These are phyloP conservation scores for Sporisorium reilianum DNA, from an alignment of 1,284 basidiomycete genomes.

Conservation along the genomic window DNA sequence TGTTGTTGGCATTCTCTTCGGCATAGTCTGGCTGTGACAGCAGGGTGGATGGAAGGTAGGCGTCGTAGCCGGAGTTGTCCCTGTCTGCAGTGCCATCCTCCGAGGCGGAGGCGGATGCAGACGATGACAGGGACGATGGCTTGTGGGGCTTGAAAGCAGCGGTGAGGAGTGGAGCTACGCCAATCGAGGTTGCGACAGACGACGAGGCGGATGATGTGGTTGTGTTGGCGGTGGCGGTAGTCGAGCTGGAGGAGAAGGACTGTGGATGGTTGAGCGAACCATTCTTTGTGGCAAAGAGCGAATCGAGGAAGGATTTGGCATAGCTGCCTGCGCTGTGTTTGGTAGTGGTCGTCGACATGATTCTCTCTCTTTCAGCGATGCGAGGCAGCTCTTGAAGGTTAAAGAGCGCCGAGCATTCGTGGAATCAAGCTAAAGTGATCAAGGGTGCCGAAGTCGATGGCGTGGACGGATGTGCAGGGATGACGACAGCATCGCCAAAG, in stretches of 20 bases:
- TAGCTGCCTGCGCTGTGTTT: constrained; percentile 23
- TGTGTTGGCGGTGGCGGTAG: constrained; percentile 19
- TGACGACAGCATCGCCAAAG: constrained; percentile 42
- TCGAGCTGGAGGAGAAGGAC: constrained; percentile 26
- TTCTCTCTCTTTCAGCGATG: not conserved
- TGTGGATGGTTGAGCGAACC: constrained; percentile 10
- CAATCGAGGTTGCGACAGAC: constrained; percentile 16
- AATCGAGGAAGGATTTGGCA: constrained; percentile 47
- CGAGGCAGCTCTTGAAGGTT: not conserved
- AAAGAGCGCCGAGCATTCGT: constrained; percentile 15
- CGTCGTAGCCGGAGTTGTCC: constrained; percentile 22
- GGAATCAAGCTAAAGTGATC: constrained; percentile 2
- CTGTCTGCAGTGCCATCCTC: constrained; percentile 40
- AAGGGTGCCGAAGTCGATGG: constrained; percentile 51
- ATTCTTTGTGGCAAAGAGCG: constrained; percentile 30
- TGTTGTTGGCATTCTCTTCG: not conserved
- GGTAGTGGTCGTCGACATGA: constrained; percentile 27
- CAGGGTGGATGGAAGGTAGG: constrained; percentile 26
- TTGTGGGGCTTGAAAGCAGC: constrained; percentile 49
- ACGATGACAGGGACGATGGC: constrained; percentile 52
- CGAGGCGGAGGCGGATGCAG: constrained; percentile 53
- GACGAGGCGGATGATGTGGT: constrained; percentile 19
- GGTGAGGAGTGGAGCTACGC: constrained; percentile 30
- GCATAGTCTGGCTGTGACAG: constrained; percentile 14
- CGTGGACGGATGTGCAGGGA: constrained; percentile 31